Conservation (phyloP, 768 basidiomycete species). For the Piloderma croceum region DNA sequence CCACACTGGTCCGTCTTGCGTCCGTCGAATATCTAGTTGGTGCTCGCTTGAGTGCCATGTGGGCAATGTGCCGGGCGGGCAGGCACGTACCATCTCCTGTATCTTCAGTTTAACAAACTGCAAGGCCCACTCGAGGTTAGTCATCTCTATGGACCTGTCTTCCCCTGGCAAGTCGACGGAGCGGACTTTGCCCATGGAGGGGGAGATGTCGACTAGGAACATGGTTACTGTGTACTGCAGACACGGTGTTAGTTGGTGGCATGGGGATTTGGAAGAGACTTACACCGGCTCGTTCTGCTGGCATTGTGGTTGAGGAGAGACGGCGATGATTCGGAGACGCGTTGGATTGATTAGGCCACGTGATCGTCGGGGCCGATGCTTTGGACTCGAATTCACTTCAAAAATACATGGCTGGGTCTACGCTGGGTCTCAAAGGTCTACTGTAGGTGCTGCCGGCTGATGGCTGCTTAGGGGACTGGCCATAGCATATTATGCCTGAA, state of each 20-base stretch:
- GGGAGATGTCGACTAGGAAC: constrained; percentile 85
- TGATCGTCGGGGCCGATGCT: too few relatives aligned
- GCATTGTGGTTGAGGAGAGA: constrained; percentile 42
- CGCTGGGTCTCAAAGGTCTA: too few relatives aligned
- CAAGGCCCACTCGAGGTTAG: constrained; percentile 75
- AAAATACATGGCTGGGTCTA: too few relatives aligned
- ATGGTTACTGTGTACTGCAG: constrained; percentile 76
- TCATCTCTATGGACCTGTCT: constrained; percentile 51
- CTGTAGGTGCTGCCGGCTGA: too few relatives aligned
- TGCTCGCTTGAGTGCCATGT: constrained; percentile 3
- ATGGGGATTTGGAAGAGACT: background rate
- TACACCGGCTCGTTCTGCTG: constrained; percentile 77
- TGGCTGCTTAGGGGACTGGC: too few relatives aligned
- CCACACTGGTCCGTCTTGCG: constrained; percentile 93
- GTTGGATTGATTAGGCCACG: too few relatives aligned
- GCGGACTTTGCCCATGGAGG: constrained; percentile 70
- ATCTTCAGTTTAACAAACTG: constrained; percentile 88
- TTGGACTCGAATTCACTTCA: too few relatives aligned
- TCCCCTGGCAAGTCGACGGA: constrained; percentile 52
- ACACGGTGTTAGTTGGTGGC: constrained; percentile 11
- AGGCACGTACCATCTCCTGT: constrained; percentile 74
- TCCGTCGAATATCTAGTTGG: constrained; percentile 74
- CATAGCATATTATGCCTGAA: too few relatives aligned
- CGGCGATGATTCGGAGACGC: constrained; percentile 6
- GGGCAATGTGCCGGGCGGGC: background rate